Percentiles rank a stretch among this genome's conserved stretches.
Conservation (phyloP, 768 basidiomycete species). For the Leccinum variicolor region DNA sequence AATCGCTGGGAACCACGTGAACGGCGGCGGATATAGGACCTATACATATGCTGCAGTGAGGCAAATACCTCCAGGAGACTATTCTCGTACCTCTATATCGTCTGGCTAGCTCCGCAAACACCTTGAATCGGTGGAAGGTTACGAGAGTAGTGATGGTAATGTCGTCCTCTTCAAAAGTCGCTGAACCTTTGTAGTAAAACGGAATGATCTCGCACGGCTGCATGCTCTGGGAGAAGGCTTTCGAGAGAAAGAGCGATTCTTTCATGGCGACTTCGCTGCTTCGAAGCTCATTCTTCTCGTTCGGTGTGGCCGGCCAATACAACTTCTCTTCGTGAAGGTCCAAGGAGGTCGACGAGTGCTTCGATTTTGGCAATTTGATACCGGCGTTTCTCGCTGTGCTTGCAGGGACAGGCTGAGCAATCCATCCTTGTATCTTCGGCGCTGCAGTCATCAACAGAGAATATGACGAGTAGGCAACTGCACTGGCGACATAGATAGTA, state of each 20-base stretch:
- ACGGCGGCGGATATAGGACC: constrained; percentile 85
- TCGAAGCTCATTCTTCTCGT: background rate
- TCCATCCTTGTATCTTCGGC: constrained; percentile 6
- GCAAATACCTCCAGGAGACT: background rate
- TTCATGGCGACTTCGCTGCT: constrained; percentile 30
- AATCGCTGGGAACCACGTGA: constrained; percentile 50
- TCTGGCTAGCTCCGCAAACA: constrained; percentile 67
- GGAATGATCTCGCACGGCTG: constrained; percentile 75
- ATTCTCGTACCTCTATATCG: constrained; percentile 63
- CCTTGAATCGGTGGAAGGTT: constrained; percentile 73
- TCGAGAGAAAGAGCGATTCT: constrained; percentile 58
- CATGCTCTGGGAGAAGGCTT: constrained; percentile 67
- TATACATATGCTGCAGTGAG: constrained; percentile 23
- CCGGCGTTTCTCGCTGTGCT: background rate
- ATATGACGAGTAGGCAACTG: constrained; percentile 32
- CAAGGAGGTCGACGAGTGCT: background rate
- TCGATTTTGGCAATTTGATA: background rate
- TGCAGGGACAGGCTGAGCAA: background rate
- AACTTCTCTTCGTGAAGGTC: constrained; percentile 16
- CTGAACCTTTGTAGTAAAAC: constrained; percentile 73
- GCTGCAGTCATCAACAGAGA: constrained; percentile 16
- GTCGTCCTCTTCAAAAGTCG: constrained; percentile 54
- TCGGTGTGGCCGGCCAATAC: constrained; percentile 17
- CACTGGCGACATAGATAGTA: constrained; percentile 23
- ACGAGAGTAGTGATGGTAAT: constrained; percentile 86